These are phyloP conservation scores for Santalum album DNA, from an alignment of 164 flowering plant species.

Conservation along the genomic window DNA sequence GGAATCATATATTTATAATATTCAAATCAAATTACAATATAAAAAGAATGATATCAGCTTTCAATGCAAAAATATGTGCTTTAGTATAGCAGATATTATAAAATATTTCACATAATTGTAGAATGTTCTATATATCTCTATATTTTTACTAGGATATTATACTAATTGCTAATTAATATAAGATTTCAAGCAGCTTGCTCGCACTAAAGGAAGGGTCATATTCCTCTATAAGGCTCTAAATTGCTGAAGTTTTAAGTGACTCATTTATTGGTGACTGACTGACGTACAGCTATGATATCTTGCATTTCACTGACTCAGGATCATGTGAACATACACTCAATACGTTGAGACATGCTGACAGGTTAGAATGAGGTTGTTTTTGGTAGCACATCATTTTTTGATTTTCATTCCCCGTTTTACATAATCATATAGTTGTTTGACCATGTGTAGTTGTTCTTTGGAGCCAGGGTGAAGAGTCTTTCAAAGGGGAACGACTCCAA, in stretches of 20 bases:
- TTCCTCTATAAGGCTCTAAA: conserved; percentile 94
- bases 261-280: conserved; percentile 93
- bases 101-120: too few relatives aligned
- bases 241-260: conserved; percentile 86
- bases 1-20: too few relatives aligned
- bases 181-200: too few relatives aligned
- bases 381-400: not conserved
- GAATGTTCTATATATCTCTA: too few relatives aligned
- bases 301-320: conserved; percentile 87
- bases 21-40: too few relatives aligned
- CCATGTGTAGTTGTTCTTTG: conserved; percentile 3
- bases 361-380: conserved; percentile 26
- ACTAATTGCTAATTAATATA: too few relatives aligned
- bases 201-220: conserved; percentile 85
- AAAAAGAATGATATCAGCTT: too few relatives aligned
- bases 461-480: conserved; percentile 80
- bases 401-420: too few relatives aligned
- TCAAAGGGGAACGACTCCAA: conserved; percentile 67
- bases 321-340: conserved; percentile 92
- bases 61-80: too few relatives aligned
- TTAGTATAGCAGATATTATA: too few relatives aligned
- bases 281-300: conserved; percentile 91
- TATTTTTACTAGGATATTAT: too few relatives aligned
- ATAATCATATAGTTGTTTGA: too few relatives aligned
- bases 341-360: conserved; percentile 94